Conservation (phyloP, 2,329 filamentous ascomycete species). For the Venturia oleaginea region DNA sequence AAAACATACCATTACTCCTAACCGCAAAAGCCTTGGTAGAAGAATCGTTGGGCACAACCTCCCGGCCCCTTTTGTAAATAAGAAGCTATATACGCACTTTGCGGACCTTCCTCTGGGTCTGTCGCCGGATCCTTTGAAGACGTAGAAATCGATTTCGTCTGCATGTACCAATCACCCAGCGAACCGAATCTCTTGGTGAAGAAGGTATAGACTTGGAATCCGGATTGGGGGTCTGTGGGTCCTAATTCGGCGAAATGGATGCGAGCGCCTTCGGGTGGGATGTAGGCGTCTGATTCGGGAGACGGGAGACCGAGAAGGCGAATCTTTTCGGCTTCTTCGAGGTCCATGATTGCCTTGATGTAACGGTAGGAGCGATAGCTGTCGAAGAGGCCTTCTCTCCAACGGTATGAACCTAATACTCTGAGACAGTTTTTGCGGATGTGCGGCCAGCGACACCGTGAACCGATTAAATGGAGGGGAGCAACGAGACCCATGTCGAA, state of each 20-base stretch:
- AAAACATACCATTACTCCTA: constrained; percentile 13
- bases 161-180: constrained; percentile 10
- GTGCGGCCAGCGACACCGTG: constrained; percentile 3
- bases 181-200: constrained; percentile 9
- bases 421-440: constrained; percentile 2
- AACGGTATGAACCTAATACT: constrained; percentile 3
- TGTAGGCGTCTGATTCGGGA: neutral
- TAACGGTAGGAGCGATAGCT: constrained; percentile 9
- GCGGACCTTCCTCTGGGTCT: neutral
- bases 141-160: neutral
- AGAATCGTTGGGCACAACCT: neutral
- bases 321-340: constrained; percentile 1
- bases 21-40: constrained; percentile 1
- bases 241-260: constrained; percentile 11
- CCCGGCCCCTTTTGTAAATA: neutral
- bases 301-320: constrained; percentile 4
- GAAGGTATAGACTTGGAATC: neutral
- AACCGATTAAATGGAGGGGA: constrained; percentile 5
- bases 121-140: neutral
- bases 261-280: constrained; percentile 10
- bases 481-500: constrained; percentile 10
- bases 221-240: neutral
- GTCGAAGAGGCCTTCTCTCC: constrained; percentile 12
- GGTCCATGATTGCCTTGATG: constrained; percentile 6
- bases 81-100: neutral